Evolutionary conservation across 495 filamentous ascomycete genomes (phyloP).

Genomic region (Lineolata rhizophorae): DNA sequence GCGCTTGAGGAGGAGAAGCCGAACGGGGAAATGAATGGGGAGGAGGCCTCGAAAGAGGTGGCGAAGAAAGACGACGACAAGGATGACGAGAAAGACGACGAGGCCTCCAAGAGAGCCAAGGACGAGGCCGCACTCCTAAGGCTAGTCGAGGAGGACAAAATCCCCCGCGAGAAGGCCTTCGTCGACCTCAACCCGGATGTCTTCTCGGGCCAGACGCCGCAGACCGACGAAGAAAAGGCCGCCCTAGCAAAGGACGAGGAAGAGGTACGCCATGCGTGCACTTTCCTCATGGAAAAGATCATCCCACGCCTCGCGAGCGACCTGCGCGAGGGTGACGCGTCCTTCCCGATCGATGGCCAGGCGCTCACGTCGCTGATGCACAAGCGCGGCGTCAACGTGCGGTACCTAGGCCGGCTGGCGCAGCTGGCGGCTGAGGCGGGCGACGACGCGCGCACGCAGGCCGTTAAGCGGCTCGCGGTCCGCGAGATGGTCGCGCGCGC

Average conservation of each 20-base stretch:
- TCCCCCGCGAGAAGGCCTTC: constrained; percentile 25
- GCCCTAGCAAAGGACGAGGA: constrained; percentile 70
- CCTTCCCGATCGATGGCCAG: constrained; percentile 94
- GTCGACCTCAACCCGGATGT: constrained; percentile 92
- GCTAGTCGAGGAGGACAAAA: constrained; percentile 15
- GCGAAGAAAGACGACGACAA: constrained; percentile 10
- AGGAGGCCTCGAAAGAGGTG: constrained; percentile 6
- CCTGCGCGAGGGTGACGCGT: constrained; percentile 75
- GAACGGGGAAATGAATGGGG: constrained; percentile 3
- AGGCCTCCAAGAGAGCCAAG: constrained; percentile 21
- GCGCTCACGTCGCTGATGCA: constrained; percentile 79
- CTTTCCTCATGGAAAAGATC: constrained; percentile 46
- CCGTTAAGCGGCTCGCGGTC: constrained; percentile 49
- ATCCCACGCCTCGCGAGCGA: constrained; percentile 63
- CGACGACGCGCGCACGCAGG: constrained; percentile 35
- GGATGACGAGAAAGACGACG: constrained; percentile 14
- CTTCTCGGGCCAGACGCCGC: constrained; percentile 77
- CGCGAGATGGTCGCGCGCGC: constrained; percentile 87
- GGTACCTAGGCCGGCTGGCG: constrained; percentile 76
- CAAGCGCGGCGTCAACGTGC: constrained; percentile 90
- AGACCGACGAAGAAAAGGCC: constrained; percentile 74
- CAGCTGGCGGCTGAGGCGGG: constrained; percentile 37
- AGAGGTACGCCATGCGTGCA: constrained; percentile 67
- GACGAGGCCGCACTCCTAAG: no score
- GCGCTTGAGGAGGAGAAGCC: constrained; percentile 2